A percentile compares a stretch with the other conserved stretches of the same genome.
These are phyloP conservation scores for Sporothrix sp. DNA, from an alignment of 2,329 filamentous ascomycete genomes.

Conservation along the genomic window DNA sequence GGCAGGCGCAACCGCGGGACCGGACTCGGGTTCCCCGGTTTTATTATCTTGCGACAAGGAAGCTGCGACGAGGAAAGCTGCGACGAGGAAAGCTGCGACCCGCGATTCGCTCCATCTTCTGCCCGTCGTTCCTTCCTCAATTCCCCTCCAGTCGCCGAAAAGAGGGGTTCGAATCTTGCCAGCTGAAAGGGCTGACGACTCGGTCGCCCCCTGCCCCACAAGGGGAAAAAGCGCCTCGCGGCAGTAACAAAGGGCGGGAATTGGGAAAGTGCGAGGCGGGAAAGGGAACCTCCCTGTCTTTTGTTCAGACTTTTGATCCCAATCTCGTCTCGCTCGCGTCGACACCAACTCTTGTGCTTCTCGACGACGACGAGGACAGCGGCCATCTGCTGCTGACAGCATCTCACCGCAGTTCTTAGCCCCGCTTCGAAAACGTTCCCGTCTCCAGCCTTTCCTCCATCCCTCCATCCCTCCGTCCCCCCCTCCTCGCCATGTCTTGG, in stretches of 20 bases:
- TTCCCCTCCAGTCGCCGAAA: not conserved
- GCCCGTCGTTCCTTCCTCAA: constrained; percentile 3
- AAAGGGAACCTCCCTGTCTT: no score
- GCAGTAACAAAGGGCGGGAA: not conserved
- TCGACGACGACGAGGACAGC: not conserved
- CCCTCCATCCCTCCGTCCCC: not conserved
- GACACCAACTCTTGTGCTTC: not conserved
- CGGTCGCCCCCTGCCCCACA: not conserved
- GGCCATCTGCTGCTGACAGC: not conserved
- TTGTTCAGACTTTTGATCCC: no score
- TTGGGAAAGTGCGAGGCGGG: no score
- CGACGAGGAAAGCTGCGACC: no score
- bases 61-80: no score
- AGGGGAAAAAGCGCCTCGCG: not conserved
- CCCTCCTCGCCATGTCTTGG: constrained; percentile 7
- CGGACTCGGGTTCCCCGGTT: no score
- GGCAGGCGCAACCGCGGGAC: no score
- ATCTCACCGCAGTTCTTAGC: no score
- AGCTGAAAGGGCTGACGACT: not conserved
- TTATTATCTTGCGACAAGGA: no score
- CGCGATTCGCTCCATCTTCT: no score
- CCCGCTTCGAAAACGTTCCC: no score
- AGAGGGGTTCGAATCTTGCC: not conserved
- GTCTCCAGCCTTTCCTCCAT: not conserved
- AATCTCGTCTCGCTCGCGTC: no score